Percentiles rank a stretch among this genome's conserved stretches.
Evolutionary conservation across 2,329 filamentous ascomycete genomes (phyloP).

Genomic region (Lizonia empirigonia): DNA sequence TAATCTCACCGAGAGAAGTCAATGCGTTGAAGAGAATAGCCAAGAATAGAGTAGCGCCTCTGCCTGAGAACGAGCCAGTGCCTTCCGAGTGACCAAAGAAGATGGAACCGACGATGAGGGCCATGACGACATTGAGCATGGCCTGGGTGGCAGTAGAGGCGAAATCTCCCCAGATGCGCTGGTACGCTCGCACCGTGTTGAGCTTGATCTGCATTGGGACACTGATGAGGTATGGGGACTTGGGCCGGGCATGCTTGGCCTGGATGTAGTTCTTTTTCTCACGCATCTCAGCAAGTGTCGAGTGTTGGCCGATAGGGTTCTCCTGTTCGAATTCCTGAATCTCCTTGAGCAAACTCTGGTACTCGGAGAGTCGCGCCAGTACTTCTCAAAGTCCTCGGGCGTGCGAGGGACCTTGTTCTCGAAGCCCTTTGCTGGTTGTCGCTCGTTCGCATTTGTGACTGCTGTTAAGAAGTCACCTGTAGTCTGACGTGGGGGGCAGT

Average conservation of each 20-base stretch:
- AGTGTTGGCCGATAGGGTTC: conserved; percentile 52
- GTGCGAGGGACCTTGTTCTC: conserved; percentile 55
- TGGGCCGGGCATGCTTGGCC: conserved; percentile 58
- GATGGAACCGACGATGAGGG: conserved; percentile 66
- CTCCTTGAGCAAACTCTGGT: conserved; percentile 51
- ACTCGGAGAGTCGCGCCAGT: conserved; percentile 61
- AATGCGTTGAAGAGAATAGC: conserved; percentile 65
- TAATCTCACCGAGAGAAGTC: conserved; percentile 60
- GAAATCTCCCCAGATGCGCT: conserved; percentile 43
- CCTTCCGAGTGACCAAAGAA: conserved; percentile 61
- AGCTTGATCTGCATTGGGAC: conserved; percentile 53
- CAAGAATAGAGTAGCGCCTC: conserved; percentile 65
- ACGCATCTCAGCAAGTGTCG: conserved; percentile 38
- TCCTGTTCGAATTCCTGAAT: conserved; percentile 59
- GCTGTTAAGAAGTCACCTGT: conserved; percentile 78
- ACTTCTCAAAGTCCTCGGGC: conserved; percentile 54
- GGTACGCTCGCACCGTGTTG: conserved; percentile 40
- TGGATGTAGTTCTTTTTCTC: conserved; percentile 59
- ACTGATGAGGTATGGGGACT: conserved; percentile 64
- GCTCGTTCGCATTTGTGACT: conserved; percentile 61
- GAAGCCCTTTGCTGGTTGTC: conserved; percentile 49
- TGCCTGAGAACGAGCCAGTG: conserved; percentile 60
- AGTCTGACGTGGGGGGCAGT: conserved; percentile 70
- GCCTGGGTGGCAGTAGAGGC: conserved; percentile 44
- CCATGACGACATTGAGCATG: conserved; percentile 59